Evolutionary conservation across 2,329 filamentous ascomycete species (phyloP), one percentile per base, ranked within the genome.

Genomic region (Fusarium zealandicum): DNA sequence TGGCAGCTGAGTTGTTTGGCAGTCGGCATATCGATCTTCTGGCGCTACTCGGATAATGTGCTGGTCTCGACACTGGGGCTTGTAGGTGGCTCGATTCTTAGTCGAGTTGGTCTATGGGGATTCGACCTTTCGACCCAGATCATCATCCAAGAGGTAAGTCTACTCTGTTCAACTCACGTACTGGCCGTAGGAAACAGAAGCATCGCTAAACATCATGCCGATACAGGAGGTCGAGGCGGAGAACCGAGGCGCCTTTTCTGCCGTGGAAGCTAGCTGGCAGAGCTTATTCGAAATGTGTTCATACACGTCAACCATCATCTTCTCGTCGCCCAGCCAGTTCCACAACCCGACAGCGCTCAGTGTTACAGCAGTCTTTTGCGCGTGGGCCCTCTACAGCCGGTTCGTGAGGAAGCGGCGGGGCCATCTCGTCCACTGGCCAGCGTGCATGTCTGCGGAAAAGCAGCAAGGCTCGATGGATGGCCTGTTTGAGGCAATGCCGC

Each of bases 201-300:
- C 6, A 20, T 20, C n/a, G 5, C 47, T 62, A 30, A 57, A 45
- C 22, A 17, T 51, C 36, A 9, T 33, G 25, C n/a, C 13, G 36
- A 36, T 20, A 1, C 31, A 86, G 83, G 80, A 82, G 47, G 79
- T 87, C 16, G 76, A 82, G 33, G 73, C 76, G 13, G 72, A 77
- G n/a, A 69, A 77, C 32, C 82, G 90, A n/a, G 89, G 87, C 1
- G 75, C 79, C 0, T 92, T 93, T 62, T 91, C 88, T 0, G 77
- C 87, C 0, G 80, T 85, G 7, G 90, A 93, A 69, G 81, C 85
- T 8, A 80, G 85, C 0, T 78, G 86, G 32, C 89, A 92, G 68
- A 92, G 86, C 56, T 61, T 82, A 1, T 91, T 90, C 56, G 89
- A 92, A 70, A 78, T 92, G 40, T 70, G 86, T 1, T 86, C 88